A percentile compares a stretch with the other conserved stretches of the same genome.
These are phyloP conservation scores for Suillus paluster DNA, from an alignment of 768 basidiomycete species.

Conservation along the genomic window DNA sequence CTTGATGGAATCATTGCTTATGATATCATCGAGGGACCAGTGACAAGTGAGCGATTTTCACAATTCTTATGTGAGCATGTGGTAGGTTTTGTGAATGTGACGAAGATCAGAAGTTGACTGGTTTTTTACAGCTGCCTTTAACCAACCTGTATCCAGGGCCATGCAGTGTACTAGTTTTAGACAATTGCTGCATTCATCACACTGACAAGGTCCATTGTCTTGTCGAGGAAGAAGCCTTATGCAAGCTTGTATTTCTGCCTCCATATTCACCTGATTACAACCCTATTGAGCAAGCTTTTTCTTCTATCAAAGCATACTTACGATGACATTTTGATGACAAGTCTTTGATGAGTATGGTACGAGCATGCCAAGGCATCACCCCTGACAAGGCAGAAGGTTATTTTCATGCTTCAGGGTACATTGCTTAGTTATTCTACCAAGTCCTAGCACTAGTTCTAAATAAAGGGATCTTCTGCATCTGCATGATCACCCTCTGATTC, in stretches of 20 bases:
- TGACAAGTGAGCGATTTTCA: conserved; percentile 13
- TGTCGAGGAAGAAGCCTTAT: conserved; percentile 17
- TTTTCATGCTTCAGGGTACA: conserved; percentile 29
- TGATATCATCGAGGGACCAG: conserved; percentile 21
- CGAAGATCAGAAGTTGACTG: background rate
- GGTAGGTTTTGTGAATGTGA: conserved; percentile 2
- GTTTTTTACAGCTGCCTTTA: conserved; percentile 10
- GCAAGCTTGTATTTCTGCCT: conserved; percentile 29
- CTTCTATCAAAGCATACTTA: conserved; percentile 26
- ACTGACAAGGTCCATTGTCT: conserved; percentile 22
- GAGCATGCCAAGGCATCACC: conserved; percentile 27
- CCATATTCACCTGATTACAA: conserved; percentile 39
- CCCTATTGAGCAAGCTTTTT: conserved; percentile 37
- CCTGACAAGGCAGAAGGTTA: conserved; percentile 25
- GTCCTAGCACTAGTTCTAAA: background rate
- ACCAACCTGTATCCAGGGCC: conserved; percentile 18
- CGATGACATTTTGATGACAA: conserved; percentile 2
- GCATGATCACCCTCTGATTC: background rate
- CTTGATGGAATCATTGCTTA: conserved; percentile 25
- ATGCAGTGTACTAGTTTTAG: conserved; percentile 26
- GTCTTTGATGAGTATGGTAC: conserved; percentile 25
- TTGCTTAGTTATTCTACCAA: conserved; percentile 16
- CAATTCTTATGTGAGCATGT: conserved; percentile 17
- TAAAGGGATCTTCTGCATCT: background rate
- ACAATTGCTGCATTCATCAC: conserved; percentile 33